Conservation (phyloP, 2,329 filamentous ascomycete genomes). For the Colletotrichum siamense region DNA sequence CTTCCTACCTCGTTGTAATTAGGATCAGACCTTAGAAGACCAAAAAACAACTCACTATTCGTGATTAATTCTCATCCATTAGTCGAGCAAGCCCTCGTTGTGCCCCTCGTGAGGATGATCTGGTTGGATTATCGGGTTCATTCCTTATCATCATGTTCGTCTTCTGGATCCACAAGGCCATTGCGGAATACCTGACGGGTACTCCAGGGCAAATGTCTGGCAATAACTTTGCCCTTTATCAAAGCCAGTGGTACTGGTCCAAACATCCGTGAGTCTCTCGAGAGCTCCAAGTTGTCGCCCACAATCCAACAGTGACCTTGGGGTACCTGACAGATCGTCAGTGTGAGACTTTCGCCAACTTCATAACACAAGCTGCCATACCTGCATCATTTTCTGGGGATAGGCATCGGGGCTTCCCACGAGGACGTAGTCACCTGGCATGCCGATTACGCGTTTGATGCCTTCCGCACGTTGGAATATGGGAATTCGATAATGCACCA, state of each 20-base stretch:
- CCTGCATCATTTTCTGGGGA: conserved; percentile 65
- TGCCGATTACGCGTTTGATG: conserved; percentile 80
- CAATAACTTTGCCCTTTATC: conserved; percentile 82
- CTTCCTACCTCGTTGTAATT: conserved; percentile 21
- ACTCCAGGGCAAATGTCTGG: conserved; percentile 59
- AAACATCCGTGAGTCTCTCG: conserved; percentile 84
- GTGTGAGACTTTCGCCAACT: background rate
- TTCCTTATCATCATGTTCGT: background rate
- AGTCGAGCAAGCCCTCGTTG: background rate
- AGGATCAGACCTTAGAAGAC: conserved; percentile 23
- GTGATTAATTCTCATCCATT: background rate
- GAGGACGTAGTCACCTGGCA: conserved; percentile 79
- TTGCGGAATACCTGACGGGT: conserved; percentile 57
- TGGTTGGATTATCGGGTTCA: background rate
- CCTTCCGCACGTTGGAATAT: conserved; percentile 63
- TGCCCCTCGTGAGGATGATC: background rate
- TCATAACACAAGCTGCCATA: conserved; percentile 32
- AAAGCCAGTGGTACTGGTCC: conserved; percentile 87
- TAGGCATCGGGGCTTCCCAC: conserved; percentile 63
- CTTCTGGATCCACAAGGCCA: conserved; percentile 40
- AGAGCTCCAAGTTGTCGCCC: conserved; percentile 86
- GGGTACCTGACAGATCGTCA: conserved; percentile 69
- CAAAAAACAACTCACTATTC: background rate
- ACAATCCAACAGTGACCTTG: conserved; percentile 90
- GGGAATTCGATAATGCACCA: conserved; percentile 82